These are phyloP conservation scores for Tylopilus intermedius DNA, from an alignment of 768 basidiomycete species.

Conservation along the genomic window DNA sequence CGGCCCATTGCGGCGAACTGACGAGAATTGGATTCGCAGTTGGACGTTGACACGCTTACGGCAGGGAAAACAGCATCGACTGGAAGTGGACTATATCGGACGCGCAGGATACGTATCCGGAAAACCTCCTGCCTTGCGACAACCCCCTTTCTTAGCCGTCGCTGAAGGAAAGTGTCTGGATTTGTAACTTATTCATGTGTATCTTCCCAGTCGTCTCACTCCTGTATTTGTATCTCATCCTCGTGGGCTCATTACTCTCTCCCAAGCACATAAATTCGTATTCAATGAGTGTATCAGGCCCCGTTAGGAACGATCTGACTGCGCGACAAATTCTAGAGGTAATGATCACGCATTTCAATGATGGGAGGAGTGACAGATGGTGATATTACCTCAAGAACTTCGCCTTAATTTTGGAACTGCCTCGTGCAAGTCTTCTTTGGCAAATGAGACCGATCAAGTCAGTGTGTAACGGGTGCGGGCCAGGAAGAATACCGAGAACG, in stretches of 20 bases:
- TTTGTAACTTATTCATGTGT: slow-evolving; percentile 31
- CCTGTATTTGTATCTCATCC: slow-evolving; percentile 31
- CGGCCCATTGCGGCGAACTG: background rate
- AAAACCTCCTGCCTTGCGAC: slow-evolving; percentile 40
- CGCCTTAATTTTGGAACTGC: slow-evolving; percentile 24
- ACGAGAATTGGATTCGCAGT: slow-evolving; percentile 32
- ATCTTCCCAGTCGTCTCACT: slow-evolving; percentile 12
- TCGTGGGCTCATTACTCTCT: slow-evolving; percentile 23
- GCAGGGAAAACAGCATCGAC: slow-evolving; percentile 54
- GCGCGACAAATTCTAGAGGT: slow-evolving; percentile 24
- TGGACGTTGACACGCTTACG: slow-evolving; percentile 67
- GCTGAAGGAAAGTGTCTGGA: slow-evolving; percentile 38
- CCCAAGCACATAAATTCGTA: slow-evolving; percentile 18
- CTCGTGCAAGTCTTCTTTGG: slow-evolving; percentile 24
- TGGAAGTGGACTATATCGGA: slow-evolving; percentile 66
- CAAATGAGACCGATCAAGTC: slow-evolving; percentile 15
- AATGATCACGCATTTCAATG: slow-evolving; percentile 32
- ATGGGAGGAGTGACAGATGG: slow-evolving; percentile 20
- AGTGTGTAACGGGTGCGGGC: slow-evolving; percentile 12
- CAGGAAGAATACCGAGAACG: slow-evolving; percentile 13
- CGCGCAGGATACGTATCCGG: slow-evolving; percentile 57
- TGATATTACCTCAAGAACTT: slow-evolving; percentile 32
- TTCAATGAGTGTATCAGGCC: slow-evolving; percentile 12
- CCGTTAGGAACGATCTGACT: slow-evolving; percentile 27
- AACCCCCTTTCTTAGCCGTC: slow-evolving; percentile 66